Evolutionary conservation across 2,329 filamentous ascomycete species (phyloP).

Genomic region (Aphanoascus verrucosus): DNA sequence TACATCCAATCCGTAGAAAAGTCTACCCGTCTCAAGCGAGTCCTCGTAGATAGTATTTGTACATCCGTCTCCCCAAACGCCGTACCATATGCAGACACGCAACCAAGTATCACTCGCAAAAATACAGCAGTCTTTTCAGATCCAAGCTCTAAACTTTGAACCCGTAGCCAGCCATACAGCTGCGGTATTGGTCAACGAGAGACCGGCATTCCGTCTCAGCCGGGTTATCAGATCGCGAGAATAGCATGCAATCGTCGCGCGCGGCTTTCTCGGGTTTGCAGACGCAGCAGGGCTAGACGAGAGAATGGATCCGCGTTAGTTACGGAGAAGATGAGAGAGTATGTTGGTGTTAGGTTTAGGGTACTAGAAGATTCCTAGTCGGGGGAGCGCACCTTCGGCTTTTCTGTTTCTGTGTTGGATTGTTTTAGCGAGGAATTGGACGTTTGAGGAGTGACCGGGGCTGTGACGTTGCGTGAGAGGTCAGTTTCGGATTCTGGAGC

Average conservation of each 20-base stretch:
- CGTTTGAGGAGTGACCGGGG: slow-evolving; percentile 1
- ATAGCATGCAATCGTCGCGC: slow-evolving; percentile 98
- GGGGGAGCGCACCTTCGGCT: slow-evolving; percentile 5
- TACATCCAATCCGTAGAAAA: not conserved
- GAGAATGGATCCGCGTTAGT: not conserved
- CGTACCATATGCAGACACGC: not conserved
- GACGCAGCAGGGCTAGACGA: slow-evolving; percentile 76
- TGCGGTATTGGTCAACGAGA: slow-evolving; percentile 73
- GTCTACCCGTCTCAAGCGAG: not conserved
- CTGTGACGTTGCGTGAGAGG: not conserved
- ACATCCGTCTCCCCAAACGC: slow-evolving; percentile 3
- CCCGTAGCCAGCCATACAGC: slow-evolving; percentile 86
- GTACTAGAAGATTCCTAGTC: too few species aligned
- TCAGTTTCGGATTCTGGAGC: not conserved
- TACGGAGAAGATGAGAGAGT: not conserved
- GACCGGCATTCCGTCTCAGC: slow-evolving; percentile 65
- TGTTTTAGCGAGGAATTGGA: slow-evolving; percentile 7
- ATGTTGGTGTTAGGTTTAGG: too few species aligned
- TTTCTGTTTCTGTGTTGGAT: slow-evolving; percentile 1
- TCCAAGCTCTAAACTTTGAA: slow-evolving; percentile 50
- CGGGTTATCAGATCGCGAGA: slow-evolving; percentile 74
- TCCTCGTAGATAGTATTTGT: not conserved
- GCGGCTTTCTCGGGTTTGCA: slow-evolving; percentile 89
- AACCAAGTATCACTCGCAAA: too few species aligned
- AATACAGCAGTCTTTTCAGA: not conserved